These are phyloP conservation scores for Avicennia marina DNA, from an alignment of 257 asterid species.

Conservation along the genomic window DNA sequence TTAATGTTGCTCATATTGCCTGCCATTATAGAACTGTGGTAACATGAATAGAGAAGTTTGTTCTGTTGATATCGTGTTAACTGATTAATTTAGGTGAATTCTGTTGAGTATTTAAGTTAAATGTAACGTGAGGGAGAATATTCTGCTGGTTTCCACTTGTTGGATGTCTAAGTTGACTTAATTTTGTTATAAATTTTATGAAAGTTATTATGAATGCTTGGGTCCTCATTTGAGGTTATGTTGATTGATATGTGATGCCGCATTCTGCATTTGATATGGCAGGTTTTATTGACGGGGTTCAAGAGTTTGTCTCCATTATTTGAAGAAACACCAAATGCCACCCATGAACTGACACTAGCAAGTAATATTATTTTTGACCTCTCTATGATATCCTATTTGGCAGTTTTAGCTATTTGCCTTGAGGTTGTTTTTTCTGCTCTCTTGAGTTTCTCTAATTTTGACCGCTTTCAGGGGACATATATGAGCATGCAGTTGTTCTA, in stretches of 20 bases:
- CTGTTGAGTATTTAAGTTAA: not conserved
- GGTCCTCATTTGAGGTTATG: not conserved
- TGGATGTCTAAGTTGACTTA: not conserved
- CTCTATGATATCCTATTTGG: conserved; percentile 1
- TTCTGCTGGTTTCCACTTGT: not conserved
- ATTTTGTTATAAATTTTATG: not conserved
- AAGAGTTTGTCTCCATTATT: conserved; percentile 59
- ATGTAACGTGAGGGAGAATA: not conserved
- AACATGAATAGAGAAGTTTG: conserved; percentile 3
- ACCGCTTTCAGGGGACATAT: conserved; percentile 66
- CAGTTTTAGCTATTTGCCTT: not conserved
- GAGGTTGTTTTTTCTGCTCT: not conserved
- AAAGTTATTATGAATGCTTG: not conserved
- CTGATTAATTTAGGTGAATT: not conserved
- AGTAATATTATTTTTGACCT: conserved; percentile 27
- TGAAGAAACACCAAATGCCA: conserved; percentile 46
- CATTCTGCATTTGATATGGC: not conserved
- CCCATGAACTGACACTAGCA: conserved; percentile 53
- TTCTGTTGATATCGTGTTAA: conserved; percentile 1
- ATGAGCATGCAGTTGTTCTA: conserved; percentile 86
- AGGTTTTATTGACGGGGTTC: conserved; percentile 37
- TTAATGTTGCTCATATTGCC: not conserved
- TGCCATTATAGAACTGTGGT: not conserved
- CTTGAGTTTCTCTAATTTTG: conserved; percentile 7
- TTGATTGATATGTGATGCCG: not conserved